Evolutionary conservation across 2,329 filamentous ascomycete species (phyloP).

Genomic region (Aspergillus sp.): DNA sequence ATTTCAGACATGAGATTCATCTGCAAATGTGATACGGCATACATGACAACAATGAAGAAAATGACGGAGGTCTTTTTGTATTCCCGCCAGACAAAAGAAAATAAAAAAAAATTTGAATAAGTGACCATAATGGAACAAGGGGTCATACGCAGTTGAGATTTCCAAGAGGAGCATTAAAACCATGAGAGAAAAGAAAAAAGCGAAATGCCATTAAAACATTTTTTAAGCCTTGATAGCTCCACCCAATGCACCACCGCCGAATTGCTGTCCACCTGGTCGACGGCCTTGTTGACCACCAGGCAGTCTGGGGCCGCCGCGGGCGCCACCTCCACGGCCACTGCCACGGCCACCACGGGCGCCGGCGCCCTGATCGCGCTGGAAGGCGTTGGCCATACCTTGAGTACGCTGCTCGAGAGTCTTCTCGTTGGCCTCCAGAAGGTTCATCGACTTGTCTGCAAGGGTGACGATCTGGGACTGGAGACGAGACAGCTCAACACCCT

Average conservation of each 20-base stretch:
- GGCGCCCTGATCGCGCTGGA: slow-evolving; percentile 83
- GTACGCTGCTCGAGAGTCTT: slow-evolving; percentile 95
- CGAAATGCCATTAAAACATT: slow-evolving; percentile 26
- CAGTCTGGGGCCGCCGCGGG: slow-evolving; percentile 32
- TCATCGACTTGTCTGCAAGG: slow-evolving; percentile 91
- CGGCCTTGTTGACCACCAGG: slow-evolving; percentile 38
- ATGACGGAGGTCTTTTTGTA: neutral
- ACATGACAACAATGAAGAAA: slow-evolving; percentile 5
- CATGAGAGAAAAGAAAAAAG: slow-evolving; percentile 12
- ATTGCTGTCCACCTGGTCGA: slow-evolving; percentile 46
- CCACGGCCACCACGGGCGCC: slow-evolving; percentile 63
- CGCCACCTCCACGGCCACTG: slow-evolving; percentile 34
- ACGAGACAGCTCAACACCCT: slow-evolving; percentile 95
- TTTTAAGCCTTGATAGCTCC: slow-evolving; percentile 48
- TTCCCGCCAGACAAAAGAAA: slow-evolving; percentile 1
- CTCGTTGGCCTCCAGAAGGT: slow-evolving; percentile 95
- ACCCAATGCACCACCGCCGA: slow-evolving; percentile 47
- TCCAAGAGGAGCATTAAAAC: slow-evolving; percentile 20
- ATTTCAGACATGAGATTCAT: slow-evolving; percentile 17
- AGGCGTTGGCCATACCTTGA: slow-evolving; percentile 90
- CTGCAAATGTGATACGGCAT: slow-evolving; percentile 13
- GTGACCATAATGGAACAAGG: slow-evolving; percentile 6
- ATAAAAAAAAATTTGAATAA: slow-evolving; percentile 3
- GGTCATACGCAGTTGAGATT: slow-evolving; percentile 12
- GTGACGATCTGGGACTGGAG: slow-evolving; percentile 93